These are phyloP conservation scores for Malus asiatica DNA, from an alignment of 306 rosid species.

Conservation along the genomic window DNA sequence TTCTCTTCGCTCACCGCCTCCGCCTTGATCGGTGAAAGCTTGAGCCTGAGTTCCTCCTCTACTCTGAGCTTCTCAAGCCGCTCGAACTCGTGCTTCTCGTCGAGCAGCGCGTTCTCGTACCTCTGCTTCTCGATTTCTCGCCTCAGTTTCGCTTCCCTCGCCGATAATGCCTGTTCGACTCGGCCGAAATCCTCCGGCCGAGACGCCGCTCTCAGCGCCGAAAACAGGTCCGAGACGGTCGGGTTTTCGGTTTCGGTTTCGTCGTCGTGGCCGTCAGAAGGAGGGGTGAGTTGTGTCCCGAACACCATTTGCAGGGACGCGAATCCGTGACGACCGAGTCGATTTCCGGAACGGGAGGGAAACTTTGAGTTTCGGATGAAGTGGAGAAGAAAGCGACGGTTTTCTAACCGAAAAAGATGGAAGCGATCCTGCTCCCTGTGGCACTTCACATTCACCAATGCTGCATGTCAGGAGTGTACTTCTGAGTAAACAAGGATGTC, in stretches of 20 bases:
- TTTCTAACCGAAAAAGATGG: too few relatives aligned
- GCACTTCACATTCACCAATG: too few relatives aligned
- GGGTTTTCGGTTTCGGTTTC: not conserved
- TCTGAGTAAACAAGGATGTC: too few relatives aligned
- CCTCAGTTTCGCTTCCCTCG: not conserved
- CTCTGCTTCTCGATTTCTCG: not conserved
- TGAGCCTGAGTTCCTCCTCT: not conserved
- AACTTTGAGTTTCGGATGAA: not conserved
- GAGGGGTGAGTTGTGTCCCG: not conserved
- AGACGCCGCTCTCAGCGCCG: not conserved
- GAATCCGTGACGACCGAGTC: not conserved
- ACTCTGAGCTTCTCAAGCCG: not conserved
- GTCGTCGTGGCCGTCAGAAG: not conserved
- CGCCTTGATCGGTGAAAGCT: not conserved
- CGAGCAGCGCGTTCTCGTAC: not conserved
- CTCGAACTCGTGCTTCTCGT: not conserved
- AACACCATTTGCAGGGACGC: not conserved
- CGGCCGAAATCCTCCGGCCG: not conserved
- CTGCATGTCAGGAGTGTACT: too few relatives aligned
- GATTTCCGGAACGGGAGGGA: not conserved
- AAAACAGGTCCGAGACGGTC: constrained; percentile 14
- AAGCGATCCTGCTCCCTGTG: too few relatives aligned
- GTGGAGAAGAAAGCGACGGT: not conserved
- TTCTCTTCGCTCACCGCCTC: not conserved
- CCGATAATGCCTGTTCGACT: constrained; percentile 2